Conservation (phyloP, 1,284 basidiomycete species). For the Erythrobasidium hasegawianum region DNA sequence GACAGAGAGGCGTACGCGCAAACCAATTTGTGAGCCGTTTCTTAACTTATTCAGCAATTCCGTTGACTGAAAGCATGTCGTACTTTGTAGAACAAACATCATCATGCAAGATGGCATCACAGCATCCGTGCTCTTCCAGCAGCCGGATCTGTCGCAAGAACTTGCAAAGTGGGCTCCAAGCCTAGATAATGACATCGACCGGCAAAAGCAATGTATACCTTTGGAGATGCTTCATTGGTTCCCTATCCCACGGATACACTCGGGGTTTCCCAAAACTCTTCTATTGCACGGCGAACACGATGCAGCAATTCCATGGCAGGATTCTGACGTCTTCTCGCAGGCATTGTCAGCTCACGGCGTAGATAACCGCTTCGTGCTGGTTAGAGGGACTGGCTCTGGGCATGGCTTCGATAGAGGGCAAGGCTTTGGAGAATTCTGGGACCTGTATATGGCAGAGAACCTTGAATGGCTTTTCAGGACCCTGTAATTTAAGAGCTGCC, state of each 20-base stretch:
- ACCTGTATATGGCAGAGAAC: no score
- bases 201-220: constrained; percentile 16
- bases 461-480: no score
- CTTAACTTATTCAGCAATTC: no score
- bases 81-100: background rate
- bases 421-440: no score
- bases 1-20: constrained; percentile 18
- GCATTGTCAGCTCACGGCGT: background rate
- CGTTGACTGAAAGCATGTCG: no score
- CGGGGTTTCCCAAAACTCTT: constrained; percentile 19
- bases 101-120: constrained; percentile 18
- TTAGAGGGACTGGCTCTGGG: background rate
- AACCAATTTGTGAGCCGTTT: constrained; percentile 19
- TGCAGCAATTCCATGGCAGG: constrained; percentile 16
- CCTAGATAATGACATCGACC: constrained; percentile 8
- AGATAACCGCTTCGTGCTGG: no score
- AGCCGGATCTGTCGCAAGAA: background rate
- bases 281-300: constrained; percentile 28
- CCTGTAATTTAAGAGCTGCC: no score
- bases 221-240: constrained; percentile 1
- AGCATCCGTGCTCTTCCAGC: constrained; percentile 3
- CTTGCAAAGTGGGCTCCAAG: background rate
- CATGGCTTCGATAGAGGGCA: background rate
- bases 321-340: constrained; percentile 15
- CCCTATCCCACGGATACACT: constrained; percentile 6